phyloP scores from a whole-genome alignment of 176 grass and related monocot genomes.

The Neostapfia colusana region DNA sequence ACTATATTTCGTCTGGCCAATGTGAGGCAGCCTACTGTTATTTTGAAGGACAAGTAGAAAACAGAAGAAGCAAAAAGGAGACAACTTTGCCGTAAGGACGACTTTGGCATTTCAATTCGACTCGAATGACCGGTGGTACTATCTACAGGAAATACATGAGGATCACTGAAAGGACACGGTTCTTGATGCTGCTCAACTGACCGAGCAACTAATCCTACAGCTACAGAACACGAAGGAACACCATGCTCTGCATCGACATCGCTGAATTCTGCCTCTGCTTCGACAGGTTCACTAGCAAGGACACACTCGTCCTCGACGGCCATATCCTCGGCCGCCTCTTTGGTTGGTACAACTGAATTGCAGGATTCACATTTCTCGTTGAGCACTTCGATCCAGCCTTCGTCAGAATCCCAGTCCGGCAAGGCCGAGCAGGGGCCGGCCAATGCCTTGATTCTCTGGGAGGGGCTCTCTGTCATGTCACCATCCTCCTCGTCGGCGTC shows the following conservation, averaged over 20 bases:
- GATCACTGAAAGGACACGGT: neutral
- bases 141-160: neutral
- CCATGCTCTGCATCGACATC: neutral
- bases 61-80: neutral
- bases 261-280: neutral
- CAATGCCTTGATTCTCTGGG: slow-evolving; percentile 38
- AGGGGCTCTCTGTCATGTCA: slow-evolving; percentile 12
- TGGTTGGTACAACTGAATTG: neutral
- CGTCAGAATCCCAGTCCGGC: slow-evolving; percentile 43
- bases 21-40: neutral
- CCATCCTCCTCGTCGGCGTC: slow-evolving; percentile 14
- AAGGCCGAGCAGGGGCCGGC: slow-evolving; percentile 14
- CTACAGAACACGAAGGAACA: slow-evolving; percentile 23
- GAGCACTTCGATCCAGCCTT: slow-evolving; percentile 42
- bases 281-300: neutral
- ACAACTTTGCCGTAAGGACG: slow-evolving; percentile 8
- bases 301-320: neutral
- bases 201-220: slow-evolving; percentile 24
- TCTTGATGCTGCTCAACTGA: neutral
- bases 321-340: neutral
- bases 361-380: neutral
- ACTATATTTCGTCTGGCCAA: neutral
- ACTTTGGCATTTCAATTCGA: slow-evolving; percentile 27
- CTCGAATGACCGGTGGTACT: neutral
- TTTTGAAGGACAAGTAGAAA: neutral